Evolutionary conservation across 768 basidiomycete genomes (phyloP).

Genomic region (Lactarius sanguifluus): DNA sequence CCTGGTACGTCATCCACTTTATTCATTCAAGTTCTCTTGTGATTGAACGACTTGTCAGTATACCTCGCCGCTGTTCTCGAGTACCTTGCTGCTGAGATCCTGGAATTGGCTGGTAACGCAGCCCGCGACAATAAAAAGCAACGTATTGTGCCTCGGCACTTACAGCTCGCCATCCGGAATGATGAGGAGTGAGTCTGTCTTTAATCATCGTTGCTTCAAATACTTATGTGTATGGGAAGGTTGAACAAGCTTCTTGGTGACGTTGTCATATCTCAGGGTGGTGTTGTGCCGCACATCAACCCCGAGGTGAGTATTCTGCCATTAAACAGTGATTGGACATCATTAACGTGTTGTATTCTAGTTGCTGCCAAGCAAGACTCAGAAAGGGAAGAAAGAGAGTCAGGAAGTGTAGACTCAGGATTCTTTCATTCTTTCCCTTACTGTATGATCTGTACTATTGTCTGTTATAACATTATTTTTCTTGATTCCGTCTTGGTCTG

Average conservation of each 20-base stretch:
- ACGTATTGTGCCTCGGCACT: constrained; percentile 93
- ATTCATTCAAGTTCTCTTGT: not conserved
- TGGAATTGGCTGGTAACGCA: constrained; percentile 89
- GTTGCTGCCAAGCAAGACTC: constrained; percentile 49
- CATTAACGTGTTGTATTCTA: constrained; percentile 24
- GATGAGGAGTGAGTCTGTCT: constrained; percentile 71
- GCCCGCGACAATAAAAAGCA: constrained; percentile 93
- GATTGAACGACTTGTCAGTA: constrained; percentile 44
- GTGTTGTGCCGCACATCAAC: constrained; percentile 84
- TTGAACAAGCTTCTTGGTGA: constrained; percentile 70
- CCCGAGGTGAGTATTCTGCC: constrained; percentile 43
- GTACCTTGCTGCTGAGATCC: constrained; percentile 90
- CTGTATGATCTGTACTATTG: constrained; percentile 29
- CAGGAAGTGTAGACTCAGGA: constrained; percentile 37
- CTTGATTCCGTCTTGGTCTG: constrained; percentile 1
- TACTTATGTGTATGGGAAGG: constrained; percentile 37
- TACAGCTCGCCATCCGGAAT: constrained; percentile 92
- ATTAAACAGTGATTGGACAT: not conserved
- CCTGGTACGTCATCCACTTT: constrained; percentile 51
- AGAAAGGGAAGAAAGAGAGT: constrained; percentile 52
- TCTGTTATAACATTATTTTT: constrained; percentile 29
- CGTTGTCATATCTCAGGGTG: constrained; percentile 94
- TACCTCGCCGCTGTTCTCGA: constrained; percentile 93
- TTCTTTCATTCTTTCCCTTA: constrained; percentile 18
- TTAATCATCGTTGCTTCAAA: not conserved